phyloP scores from a whole-genome alignment of 2,329 filamentous ascomycete genomes.

The Geosmithia putterillii region DNA sequence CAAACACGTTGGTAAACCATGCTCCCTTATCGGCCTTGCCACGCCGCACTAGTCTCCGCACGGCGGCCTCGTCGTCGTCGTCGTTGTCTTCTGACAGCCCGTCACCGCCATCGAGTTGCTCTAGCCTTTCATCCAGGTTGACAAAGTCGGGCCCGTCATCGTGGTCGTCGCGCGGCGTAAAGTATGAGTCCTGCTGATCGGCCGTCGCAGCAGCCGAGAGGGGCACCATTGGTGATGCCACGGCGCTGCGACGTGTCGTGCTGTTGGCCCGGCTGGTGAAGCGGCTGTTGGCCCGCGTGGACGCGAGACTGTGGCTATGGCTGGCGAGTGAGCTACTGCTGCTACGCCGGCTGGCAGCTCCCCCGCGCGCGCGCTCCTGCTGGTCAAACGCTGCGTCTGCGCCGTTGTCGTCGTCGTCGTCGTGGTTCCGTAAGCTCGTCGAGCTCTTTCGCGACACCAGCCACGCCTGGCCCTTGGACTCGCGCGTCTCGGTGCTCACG shows the following conservation, averaged over 20 bases:
- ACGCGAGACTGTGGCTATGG: no score
- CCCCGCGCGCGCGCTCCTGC: slow-evolving; percentile 35
- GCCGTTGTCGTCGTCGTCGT: slow-evolving; percentile 32
- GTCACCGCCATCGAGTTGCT: slow-evolving; percentile 29
- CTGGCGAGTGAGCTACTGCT: slow-evolving; percentile 28
- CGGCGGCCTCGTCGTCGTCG: slow-evolving; percentile 44
- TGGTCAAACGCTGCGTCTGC: slow-evolving; percentile 40
- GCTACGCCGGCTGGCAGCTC: slow-evolving; percentile 32
- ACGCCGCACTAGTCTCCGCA: slow-evolving; percentile 42
- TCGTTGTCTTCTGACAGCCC: slow-evolving; percentile 26
- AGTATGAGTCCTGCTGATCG: slow-evolving; percentile 34
- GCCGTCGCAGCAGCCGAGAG: background rate
- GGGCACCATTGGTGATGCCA: slow-evolving; percentile 31
- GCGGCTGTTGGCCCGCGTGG: slow-evolving; percentile 38
- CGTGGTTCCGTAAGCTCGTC: slow-evolving; percentile 43
- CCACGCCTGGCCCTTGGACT: slow-evolving; percentile 59
- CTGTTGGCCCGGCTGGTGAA: slow-evolving; percentile 24
- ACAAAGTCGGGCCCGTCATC: slow-evolving; percentile 49
- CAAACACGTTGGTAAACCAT: slow-evolving; percentile 47
- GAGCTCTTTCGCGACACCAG: slow-evolving; percentile 53
- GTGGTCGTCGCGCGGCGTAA: slow-evolving; percentile 13
- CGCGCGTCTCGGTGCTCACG: slow-evolving; percentile 48
- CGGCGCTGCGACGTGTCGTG: slow-evolving; percentile 19
- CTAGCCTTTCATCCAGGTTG: slow-evolving; percentile 46
- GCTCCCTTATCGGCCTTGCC: slow-evolving; percentile 38